Base-by-base conservation (phyloP, 345 rosid genomes). In the Populus euphratica region DNA sequence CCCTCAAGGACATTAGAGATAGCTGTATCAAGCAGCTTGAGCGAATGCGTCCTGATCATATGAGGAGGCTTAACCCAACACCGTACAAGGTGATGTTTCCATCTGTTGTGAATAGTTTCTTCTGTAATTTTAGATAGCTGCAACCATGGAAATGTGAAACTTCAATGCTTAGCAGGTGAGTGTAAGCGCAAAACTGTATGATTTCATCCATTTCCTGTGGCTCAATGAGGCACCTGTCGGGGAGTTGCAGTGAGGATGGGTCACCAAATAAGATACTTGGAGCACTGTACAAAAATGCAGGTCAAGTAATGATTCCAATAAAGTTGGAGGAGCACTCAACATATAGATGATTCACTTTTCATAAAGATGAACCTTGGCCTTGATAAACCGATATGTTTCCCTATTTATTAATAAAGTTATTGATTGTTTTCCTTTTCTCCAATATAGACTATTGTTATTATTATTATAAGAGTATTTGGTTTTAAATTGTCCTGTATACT, bases 201-300 rank as follows among this genome's bases (percentile, higher is more conserved):
- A 96, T 76, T 96, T 96, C 86, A 96, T 93, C 74, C 98, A 96
- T 82, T 91, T 90, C 86, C 83, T 96, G 38, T 96, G 99, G 98
- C 97, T 96, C 80, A 96, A 96, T 5, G 99, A 96, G 87, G 99
- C 98, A 6, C 99, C 99, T 2, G 98, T 96, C 5, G 99, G 99
- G 73, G 99, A 96, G 84, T 80, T 96, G 85, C 92, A 88, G 72
- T 94, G 78, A 85, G 78, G 65, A 73, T 18, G 25, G 3, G 31
- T 18, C 0, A 1, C 27, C 13, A 63, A 64, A 47, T 33, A 21
- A 41, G 47, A 39, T 61, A 68, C 77, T 25, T 78, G 44, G 77
- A 69, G 33, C 63, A 50, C 47, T 66, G 44, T 62, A 85, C 76
- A 80, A 78, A 56, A 21, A 73, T 62, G 67, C 75, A 23, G 67